Base-by-base conservation (phyloP, 306 rosid genomes). In the Pachyrhizus erosus region DNA sequence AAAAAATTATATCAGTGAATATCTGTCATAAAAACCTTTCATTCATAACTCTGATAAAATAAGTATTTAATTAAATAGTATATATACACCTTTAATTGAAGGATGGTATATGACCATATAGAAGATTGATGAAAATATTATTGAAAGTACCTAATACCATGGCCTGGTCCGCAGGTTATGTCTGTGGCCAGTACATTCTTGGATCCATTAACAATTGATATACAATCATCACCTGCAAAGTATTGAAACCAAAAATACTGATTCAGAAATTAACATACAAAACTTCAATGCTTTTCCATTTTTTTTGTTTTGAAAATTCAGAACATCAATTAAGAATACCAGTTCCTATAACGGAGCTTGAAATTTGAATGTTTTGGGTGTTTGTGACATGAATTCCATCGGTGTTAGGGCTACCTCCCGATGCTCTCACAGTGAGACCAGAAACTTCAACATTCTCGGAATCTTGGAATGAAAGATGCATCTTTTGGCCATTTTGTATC, bases 81-180 rank as follows among this genome's bases (percentile, higher is more conserved):
- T 18, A 24, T 58, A 45, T 58, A 23, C 17, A 11, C 7, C 5
- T 15, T 57, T 21, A 24, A 24, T 58, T 23, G 7, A 43, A 17
- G 27, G 12, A 42, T 42, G 17, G 21, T 43, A 75, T 3, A 42
- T 11, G 14, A 48, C 6, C 51, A n/a, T n/a, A 55, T 9, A 55
- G 5, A 21, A 55, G 33, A 57, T 23, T 11, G 65, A 24, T 57
- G 65, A 57, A 10, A 4, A 49, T 23, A 23, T 23, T 57, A 13
- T 62, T 29, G 23, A 29, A 17, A 2, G 45, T 80, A 92, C 97
- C 97, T 93, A 77, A 94, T 92, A 61, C 98, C 98, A 81, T 94
- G 98, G 24, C 98, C 98, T 15, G 98, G 98, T 78, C 98, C 98
- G 27, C 98, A 94, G 12, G 91, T 88, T 51, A 94, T 91, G 68